Conservation (phyloP, 495 filamentous ascomycete genomes). For the Terfezia claveryi region DNA sequence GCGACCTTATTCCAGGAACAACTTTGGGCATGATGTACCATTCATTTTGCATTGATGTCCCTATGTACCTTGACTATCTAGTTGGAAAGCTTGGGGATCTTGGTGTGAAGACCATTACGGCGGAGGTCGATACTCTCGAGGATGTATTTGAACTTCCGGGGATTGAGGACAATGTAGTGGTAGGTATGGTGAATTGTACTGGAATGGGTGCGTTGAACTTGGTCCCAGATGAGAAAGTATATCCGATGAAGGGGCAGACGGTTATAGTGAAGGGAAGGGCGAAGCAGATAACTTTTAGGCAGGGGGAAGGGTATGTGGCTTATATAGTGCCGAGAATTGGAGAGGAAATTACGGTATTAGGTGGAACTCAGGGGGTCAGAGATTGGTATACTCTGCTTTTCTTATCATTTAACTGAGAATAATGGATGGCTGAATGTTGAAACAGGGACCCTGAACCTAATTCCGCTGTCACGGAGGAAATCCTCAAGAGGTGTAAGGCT, state of each 20-base stretch:
- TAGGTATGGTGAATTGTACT: slow-evolving; percentile 15
- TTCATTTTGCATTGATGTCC: slow-evolving; percentile 15
- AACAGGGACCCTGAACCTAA: slow-evolving; percentile 7
- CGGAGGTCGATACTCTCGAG: slow-evolving; percentile 10
- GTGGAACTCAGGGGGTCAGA: slow-evolving; percentile 12
- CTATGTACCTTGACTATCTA: slow-evolving; percentile 11
- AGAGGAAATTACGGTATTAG: slow-evolving; percentile 11
- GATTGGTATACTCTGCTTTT: slow-evolving; percentile 8
- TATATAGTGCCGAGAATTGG: slow-evolving; percentile 14
- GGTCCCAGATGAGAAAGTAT: slow-evolving; percentile 7
- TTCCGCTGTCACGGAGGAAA: slow-evolving; percentile 4
- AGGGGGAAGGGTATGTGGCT: slow-evolving; percentile 12
- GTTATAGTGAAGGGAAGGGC: slow-evolving; percentile 14
- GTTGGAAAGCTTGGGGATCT: slow-evolving; percentile 9
- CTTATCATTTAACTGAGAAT: not conserved
- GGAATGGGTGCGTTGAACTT: slow-evolving; percentile 8
- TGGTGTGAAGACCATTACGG: slow-evolving; percentile 12
- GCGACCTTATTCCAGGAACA: slow-evolving; percentile 6
- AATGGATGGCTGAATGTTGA: slow-evolving; percentile 2
- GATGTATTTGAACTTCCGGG: slow-evolving; percentile 12
- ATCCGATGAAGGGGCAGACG: slow-evolving; percentile 16
- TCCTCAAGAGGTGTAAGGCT: slow-evolving; percentile 9
- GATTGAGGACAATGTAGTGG: slow-evolving; percentile 1
- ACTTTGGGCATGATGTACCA: slow-evolving; percentile 8
- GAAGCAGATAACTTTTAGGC: slow-evolving; percentile 1